phyloP scores from a whole-genome alignment of 2,329 filamentous ascomycete genomes.

The Neocatenulostroma microsporum region DNA sequence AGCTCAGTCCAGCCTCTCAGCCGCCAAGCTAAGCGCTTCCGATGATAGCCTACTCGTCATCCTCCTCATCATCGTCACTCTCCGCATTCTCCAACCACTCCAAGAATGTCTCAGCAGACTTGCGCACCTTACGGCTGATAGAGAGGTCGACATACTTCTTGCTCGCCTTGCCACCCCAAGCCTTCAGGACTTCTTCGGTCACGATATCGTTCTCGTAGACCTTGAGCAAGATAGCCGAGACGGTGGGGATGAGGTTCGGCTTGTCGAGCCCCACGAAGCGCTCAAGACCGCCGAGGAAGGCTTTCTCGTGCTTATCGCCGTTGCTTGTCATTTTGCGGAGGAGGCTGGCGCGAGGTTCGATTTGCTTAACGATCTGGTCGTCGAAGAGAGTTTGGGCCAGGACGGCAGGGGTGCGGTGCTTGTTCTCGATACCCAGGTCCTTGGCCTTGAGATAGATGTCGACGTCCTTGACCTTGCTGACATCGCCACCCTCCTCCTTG shows the following conservation, averaged over 20 bases:
- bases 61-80: constrained; percentile 22
- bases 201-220: constrained; percentile 89
- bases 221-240: constrained; percentile 79
- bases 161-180: constrained; percentile 91
- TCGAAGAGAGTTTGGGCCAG: constrained; percentile 91
- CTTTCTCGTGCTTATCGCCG: constrained; percentile 90
- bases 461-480: constrained; percentile 76
- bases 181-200: constrained; percentile 77
- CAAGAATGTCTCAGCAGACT: constrained; percentile 88
- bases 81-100: constrained; percentile 48
- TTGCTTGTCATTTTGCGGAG: constrained; percentile 85
- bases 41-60: constrained; percentile 14
- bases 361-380: constrained; percentile 80
- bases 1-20: too few species aligned
- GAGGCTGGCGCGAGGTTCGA: constrained; percentile 73
- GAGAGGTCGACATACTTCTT: constrained; percentile 94
- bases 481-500: constrained; percentile 59
- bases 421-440: constrained; percentile 86
- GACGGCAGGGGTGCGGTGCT: constrained; percentile 88
- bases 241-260: constrained; percentile 65
- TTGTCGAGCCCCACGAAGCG: constrained; percentile 80
- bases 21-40: too few species aligned
- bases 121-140: constrained; percentile 90
- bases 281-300: constrained; percentile 89
- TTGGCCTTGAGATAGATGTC: constrained; percentile 95